These are phyloP conservation scores for Pleomassaria siparia DNA, from an alignment of 2,329 filamentous ascomycete species.

Conservation along the genomic window DNA sequence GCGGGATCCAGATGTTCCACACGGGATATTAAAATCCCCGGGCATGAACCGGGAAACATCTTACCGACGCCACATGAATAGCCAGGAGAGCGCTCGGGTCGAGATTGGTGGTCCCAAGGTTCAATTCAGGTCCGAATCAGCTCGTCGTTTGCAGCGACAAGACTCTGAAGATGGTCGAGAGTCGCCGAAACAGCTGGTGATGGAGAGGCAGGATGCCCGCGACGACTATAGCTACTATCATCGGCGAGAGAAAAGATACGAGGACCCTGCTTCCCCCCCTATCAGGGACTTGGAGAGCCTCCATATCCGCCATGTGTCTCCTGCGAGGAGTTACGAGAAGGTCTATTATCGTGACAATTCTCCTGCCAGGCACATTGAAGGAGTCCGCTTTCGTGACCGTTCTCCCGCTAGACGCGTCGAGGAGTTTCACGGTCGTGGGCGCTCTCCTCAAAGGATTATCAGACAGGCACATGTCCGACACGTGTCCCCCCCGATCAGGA, in stretches of 20 bases:
- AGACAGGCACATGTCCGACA: too few species aligned
- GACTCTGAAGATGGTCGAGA: slow-evolving; percentile 2
- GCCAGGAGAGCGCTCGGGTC: slow-evolving; percentile 30
- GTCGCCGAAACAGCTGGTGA: background rate
- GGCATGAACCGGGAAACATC: slow-evolving; percentile 20
- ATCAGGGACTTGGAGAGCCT: slow-evolving; percentile 1
- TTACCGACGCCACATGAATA: slow-evolving; percentile 17
- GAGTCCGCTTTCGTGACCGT: background rate
- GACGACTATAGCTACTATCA: slow-evolving; percentile 3
- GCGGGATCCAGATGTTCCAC: slow-evolving; percentile 15
- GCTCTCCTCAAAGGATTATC: too few species aligned
- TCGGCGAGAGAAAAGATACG: background rate
- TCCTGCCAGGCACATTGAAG: background rate
- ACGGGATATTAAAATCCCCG: slow-evolving; percentile 26
- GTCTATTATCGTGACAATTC: background rate
- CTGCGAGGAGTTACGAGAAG: background rate
- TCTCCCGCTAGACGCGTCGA: background rate
- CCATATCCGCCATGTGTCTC: slow-evolving; percentile 4
- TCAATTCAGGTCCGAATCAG: slow-evolving; percentile 25
- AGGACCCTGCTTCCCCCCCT: slow-evolving; percentile 4
- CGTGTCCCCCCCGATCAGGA: background rate
- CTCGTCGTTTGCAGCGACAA: slow-evolving; percentile 3
- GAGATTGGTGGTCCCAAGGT: slow-evolving; percentile 34
- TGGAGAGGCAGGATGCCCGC: background rate
- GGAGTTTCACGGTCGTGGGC: too few species aligned